Conservation (phyloP, 2,329 filamentous ascomycete species). For the Penicillium sp. region DNA sequence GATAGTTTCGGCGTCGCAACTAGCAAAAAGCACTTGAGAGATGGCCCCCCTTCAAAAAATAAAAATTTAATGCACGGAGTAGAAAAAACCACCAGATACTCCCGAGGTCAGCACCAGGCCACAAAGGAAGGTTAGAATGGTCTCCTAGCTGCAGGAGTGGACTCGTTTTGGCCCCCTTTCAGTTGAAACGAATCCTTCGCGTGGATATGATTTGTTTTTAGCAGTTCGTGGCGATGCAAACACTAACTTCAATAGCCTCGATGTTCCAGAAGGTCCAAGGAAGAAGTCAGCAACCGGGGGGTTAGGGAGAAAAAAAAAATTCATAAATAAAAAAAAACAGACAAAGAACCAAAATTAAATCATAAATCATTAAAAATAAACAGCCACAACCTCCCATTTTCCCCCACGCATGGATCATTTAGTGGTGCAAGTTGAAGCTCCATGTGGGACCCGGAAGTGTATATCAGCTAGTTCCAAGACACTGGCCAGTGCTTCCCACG, state of each 20-base stretch:
- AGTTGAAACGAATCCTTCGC: background rate
- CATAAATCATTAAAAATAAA: background rate
- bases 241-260: background rate
- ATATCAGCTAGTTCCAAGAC: background rate
- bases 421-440: background rate
- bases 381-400: background rate
- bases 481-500: background rate
- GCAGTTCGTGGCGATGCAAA: slow-evolving; percentile 3
- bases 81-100: too few relatives aligned
- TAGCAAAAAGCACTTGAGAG: background rate
- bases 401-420: slow-evolving; percentile 3
- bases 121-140: background rate
- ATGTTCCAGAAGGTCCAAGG: slow-evolving; percentile 1
- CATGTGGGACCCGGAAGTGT: background rate
- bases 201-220: background rate
- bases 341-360: background rate
- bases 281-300: background rate
- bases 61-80: too few relatives aligned
- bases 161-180: background rate
- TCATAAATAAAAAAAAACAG: too few relatives aligned
- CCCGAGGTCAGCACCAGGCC: background rate
- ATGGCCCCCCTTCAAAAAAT: background rate
- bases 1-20: slow-evolving; percentile 9
- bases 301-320: background rate
- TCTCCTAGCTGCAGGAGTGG: slow-evolving; percentile 5